Conservation (phyloP, 208 protist genomes). For the Trypanosoma theileri region DNA sequence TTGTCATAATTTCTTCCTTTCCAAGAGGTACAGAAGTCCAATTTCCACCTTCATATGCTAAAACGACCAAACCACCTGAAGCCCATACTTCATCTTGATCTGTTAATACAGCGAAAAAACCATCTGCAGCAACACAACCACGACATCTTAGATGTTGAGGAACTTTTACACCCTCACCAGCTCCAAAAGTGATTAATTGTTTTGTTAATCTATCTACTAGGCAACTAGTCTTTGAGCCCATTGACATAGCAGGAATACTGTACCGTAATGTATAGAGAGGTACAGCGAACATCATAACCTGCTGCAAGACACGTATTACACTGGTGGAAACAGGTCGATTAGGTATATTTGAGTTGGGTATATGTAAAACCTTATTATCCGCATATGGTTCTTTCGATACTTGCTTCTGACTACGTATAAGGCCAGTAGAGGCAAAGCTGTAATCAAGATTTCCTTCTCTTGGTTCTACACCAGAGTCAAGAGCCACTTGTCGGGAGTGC, state of each 20-base stretch:
- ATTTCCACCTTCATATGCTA: constrained; percentile 12
- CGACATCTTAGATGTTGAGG: constrained; percentile 67
- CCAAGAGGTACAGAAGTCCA: constrained; percentile 47
- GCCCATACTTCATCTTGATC: constrained; percentile 87
- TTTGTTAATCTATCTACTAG: constrained; percentile 72
- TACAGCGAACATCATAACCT: constrained; percentile 84
- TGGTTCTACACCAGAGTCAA: constrained; percentile 46
- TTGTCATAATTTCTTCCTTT: constrained; percentile 59
- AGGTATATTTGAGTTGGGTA: constrained; percentile 35
- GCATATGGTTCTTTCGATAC: constrained; percentile 17
- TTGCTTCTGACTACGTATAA: not conserved
- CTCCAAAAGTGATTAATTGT: constrained; percentile 81
- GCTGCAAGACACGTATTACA: constrained; percentile 77
- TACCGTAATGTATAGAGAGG: constrained; percentile 82
- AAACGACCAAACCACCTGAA: constrained; percentile 66
- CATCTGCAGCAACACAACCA: constrained; percentile 81
- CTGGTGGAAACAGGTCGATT: constrained; percentile 29
- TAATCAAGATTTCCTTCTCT: not conserved
- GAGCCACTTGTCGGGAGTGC: constrained; percentile 53
- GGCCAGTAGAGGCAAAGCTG: not conserved
- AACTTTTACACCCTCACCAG: constrained; percentile 70
- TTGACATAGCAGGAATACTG: constrained; percentile 88
- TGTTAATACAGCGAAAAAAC: constrained; percentile 86
- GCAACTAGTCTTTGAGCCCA: constrained; percentile 84
- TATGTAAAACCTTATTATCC: constrained; percentile 26